Conservation (phyloP, 1,284 basidiomycete genomes). For the Fomes fomentarius region DNA sequence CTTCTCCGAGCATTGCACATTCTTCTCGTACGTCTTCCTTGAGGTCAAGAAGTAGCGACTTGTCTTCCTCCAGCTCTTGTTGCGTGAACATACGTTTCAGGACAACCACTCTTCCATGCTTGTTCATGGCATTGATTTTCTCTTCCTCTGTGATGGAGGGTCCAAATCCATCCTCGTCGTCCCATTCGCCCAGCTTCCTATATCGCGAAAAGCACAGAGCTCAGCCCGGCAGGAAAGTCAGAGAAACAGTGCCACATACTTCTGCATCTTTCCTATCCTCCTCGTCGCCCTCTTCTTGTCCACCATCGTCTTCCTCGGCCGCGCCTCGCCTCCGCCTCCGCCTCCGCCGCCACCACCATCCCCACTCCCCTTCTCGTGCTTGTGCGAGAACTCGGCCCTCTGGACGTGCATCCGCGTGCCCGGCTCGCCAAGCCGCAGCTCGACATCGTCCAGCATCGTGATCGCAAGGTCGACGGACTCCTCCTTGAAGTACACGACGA, state of each 20-base stretch:
- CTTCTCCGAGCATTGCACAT: constrained; percentile 88
- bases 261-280: constrained; percentile 89
- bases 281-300: constrained; percentile 83
- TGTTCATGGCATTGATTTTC: constrained; percentile 46
- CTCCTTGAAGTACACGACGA: constrained; percentile 98
- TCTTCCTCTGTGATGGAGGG: constrained; percentile 64
- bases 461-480: constrained; percentile 90
- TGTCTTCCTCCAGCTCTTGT: constrained; percentile 86
- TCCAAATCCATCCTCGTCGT: constrained; percentile 83
- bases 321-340: constrained; percentile 22
- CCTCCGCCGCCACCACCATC: constrained; percentile 29
- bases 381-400: constrained; percentile 85
- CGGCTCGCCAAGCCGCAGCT: constrained; percentile 82
- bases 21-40: constrained; percentile 98
- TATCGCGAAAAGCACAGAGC: background rate
- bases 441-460: constrained; percentile 90
- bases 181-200: constrained; percentile 87
- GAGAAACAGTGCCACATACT: constrained; percentile 60
- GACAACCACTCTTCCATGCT: constrained; percentile 83
- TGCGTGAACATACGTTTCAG: constrained; percentile 95
- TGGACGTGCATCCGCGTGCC: constrained; percentile 80
- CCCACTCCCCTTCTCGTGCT: constrained; percentile 37
- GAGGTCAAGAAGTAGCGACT: constrained; percentile 86
- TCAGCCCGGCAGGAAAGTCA: background rate
- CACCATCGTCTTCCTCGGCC: constrained; percentile 67